Percentiles rank a stretch among this genome's conserved stretches.
Conservation (phyloP, 257 asterid species). For the Solanum sejunctum region DNA sequence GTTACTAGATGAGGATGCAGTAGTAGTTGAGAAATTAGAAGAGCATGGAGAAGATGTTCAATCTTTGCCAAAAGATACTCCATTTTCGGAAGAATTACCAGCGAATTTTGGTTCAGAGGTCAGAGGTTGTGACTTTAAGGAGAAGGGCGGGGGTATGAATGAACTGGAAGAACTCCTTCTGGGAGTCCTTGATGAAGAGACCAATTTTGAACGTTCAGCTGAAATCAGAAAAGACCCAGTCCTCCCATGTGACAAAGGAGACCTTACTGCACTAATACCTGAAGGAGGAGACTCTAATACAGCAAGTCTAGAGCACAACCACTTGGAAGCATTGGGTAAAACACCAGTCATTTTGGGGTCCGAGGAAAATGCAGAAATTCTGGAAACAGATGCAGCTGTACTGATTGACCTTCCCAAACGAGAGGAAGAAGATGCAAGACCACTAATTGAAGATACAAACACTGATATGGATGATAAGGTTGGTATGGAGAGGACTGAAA, state of each 20-base stretch:
- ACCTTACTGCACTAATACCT: not conserved
- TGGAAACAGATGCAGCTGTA: not conserved
- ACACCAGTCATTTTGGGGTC: not conserved
- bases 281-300: not conserved
- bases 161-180: not conserved
- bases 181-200: not conserved
- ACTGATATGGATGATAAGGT: not conserved
- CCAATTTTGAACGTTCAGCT: not conserved
- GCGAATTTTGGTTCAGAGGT: not conserved
- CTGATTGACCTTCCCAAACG: not conserved
- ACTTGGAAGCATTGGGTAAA: not conserved
- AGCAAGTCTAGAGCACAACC: not conserved
- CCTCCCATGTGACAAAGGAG: not conserved
- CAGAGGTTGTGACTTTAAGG: not conserved
- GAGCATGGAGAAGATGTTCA: not conserved
- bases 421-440: not conserved
- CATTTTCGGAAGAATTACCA: not conserved
- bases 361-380: not conserved
- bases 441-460: not conserved
- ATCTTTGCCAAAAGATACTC: not conserved
- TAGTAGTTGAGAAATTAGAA: slow-evolving; percentile 1
- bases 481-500: not conserved
- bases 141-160: not conserved
- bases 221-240: not conserved
- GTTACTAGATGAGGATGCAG: not conserved